Conservation (phyloP, 208 protist species). For the Strigomonas galati region DNA sequence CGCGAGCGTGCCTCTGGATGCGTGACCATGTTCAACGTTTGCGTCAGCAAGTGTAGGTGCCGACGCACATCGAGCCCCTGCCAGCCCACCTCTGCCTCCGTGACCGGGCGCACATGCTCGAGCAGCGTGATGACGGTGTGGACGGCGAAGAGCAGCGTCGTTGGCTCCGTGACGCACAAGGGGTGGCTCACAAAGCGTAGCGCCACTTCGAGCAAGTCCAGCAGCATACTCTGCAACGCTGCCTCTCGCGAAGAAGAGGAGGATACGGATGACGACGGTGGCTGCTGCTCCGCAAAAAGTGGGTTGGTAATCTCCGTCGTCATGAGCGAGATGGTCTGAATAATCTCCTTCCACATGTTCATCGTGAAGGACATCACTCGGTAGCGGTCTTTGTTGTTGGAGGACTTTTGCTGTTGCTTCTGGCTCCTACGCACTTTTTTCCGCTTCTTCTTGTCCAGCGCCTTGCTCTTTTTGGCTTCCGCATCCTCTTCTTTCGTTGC, state of each 20-base stretch:
- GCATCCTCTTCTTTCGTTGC: not conserved
- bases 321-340: conserved; percentile 71
- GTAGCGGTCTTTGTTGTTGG: conserved; percentile 13
- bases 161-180: conserved; percentile 54
- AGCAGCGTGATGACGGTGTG: conserved; percentile 16
- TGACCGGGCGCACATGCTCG: conserved; percentile 16
- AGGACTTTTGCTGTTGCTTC: not conserved
- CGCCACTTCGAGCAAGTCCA: conserved; percentile 70
- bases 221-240: conserved; percentile 43
- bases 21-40: conserved; percentile 76
- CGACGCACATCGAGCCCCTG: conserved; percentile 26
- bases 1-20: conserved; percentile 61
- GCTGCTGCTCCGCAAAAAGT: conserved; percentile 4
- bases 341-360: conserved; percentile 85
- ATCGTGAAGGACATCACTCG: conserved; percentile 70
- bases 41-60: conserved; percentile 68
- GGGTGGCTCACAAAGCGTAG: conserved; percentile 80
- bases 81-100: conserved; percentile 28
- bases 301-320: conserved; percentile 23
- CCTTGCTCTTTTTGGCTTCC: not conserved
- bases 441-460: not conserved
- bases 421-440: not conserved
- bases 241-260: conserved; percentile 1
- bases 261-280: not conserved
- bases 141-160: conserved; percentile 41